Base-by-base conservation (phyloP, 306 rosid species). In the Pyrus bretschneideri region DNA sequence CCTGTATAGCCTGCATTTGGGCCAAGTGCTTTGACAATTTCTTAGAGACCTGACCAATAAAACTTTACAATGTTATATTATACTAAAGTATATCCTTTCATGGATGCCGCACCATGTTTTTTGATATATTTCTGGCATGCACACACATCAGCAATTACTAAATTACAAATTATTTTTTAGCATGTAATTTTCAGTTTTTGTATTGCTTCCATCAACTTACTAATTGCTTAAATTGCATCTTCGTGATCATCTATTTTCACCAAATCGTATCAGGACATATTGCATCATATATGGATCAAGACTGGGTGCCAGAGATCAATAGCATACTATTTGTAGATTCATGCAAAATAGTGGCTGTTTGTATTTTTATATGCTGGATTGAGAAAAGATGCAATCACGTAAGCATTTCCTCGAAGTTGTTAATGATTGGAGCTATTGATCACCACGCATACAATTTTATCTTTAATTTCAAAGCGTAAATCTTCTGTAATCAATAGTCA, bases 1-100 rank as follows among this genome's bases (percentile, higher is more conserved):
- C 97, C 75, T 90, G 93, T 71, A 95, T 84, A 68, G 78, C 85
- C 72, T 89, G 96, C 95, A 95, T 33, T 33, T 33, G 91, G 72
- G 84, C 64, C 60, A 77, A 79, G 81, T 86, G 96, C 82, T 94
- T 94, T 17, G 79, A 82, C 91, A 95, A 76, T 86, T 90, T 95
- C 86, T 87, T 92, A 33, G 69, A 38, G 64, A 85, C 93, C 98
- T 95, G 89, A 76, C 38, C 23, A 40, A 70, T 22, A 33, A 70
- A 71, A 69, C 60, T 38, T 70, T 27, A 55, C 68, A 11, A 59
- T 55, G 18, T 67, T 52, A 15, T 30, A 64, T 64, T 0, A 63
- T 14, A 30, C 40, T 17, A 11, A 11, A 8, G 12, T 72, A 18
- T 3, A 29, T 30, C 54, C 45, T 29, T 29, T 19, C 25, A 11